phyloP scores from a whole-genome alignment of 176 grass and related monocot species.

The Themeda triandra region DNA sequence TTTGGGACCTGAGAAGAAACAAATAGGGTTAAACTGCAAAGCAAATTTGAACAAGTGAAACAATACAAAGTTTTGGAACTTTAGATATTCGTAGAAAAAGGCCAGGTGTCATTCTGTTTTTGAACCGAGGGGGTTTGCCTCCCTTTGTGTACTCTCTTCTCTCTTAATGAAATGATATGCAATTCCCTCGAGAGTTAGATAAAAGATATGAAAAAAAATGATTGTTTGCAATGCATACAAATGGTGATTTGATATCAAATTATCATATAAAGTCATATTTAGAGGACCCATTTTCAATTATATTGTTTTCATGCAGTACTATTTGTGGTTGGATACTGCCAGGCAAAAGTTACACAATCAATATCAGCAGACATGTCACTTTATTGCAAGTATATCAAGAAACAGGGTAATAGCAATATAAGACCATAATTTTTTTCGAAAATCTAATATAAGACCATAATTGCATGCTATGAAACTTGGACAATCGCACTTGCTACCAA shows the following conservation, averaged over 20 bases:
- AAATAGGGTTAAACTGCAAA: slow-evolving; percentile 26
- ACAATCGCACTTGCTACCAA: neutral
- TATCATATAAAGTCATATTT: neutral
- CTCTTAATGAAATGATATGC: neutral
- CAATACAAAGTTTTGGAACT: neutral
- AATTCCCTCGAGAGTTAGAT: neutral
- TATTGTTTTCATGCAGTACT: neutral
- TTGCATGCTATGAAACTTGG: neutral
- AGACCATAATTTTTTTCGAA: neutral
- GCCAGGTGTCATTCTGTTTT: neutral
- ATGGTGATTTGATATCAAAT: slow-evolving; percentile 12
- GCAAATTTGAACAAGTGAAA: neutral
- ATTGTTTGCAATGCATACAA: neutral
- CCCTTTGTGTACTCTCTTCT: neutral
- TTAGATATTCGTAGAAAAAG: neutral
- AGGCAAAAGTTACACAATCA: slow-evolving; percentile 8
- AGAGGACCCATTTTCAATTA: neutral
- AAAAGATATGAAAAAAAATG: neutral
- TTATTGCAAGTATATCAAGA: slow-evolving; percentile 2
- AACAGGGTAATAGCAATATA: slow-evolving; percentile 1
- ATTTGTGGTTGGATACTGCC: neutral
- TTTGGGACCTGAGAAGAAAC: slow-evolving; percentile 74
- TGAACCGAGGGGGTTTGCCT: neutral
- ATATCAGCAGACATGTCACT: neutral
- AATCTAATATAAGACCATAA: neutral